A percentile compares a stretch with the other conserved stretches of the same genome.
phyloP scores from a whole-genome alignment of 305 asterid species.

The Fraxinus latifolia region DNA sequence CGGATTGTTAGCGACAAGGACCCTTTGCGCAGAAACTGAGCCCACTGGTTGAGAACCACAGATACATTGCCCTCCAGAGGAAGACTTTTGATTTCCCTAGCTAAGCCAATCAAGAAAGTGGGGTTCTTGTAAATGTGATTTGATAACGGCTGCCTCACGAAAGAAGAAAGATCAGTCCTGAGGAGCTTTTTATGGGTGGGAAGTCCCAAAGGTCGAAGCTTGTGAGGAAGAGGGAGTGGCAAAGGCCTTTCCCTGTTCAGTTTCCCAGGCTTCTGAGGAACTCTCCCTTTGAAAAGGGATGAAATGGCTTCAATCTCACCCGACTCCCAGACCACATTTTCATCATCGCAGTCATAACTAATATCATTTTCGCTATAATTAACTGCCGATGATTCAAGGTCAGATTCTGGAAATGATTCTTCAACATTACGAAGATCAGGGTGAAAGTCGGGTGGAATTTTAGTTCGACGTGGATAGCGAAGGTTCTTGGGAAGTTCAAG shows the following conservation, averaged over 20 bases:
- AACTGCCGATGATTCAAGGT: slow-evolving; percentile 13
- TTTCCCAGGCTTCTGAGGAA: slow-evolving; percentile 84
- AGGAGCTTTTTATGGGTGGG: slow-evolving; percentile 57
- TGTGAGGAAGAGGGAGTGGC: slow-evolving; percentile 76
- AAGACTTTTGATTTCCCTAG: slow-evolving; percentile 63
- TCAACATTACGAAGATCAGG: slow-evolving; percentile 34
- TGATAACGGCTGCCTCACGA: slow-evolving; percentile 48
- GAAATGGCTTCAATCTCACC: slow-evolving; percentile 89
- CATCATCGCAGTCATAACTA: slow-evolving; percentile 21
- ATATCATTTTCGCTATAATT: slow-evolving; percentile 26
- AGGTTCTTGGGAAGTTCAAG: slow-evolving; percentile 57
- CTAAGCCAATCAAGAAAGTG: slow-evolving; percentile 74
- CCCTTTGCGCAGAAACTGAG: slow-evolving; percentile 77
- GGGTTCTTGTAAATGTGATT: slow-evolving; percentile 78
- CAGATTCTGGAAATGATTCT: slow-evolving; percentile 20
- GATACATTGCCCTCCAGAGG: slow-evolving; percentile 58
- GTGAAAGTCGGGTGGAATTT: slow-evolving; percentile 54
- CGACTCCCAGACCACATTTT: slow-evolving; percentile 49
- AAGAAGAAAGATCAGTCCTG: slow-evolving; percentile 38
- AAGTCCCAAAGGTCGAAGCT: slow-evolving; percentile 62
- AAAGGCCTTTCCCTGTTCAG: slow-evolving; percentile 55
- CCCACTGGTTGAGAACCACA: slow-evolving; percentile 59
- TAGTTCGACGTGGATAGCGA: slow-evolving; percentile 54
- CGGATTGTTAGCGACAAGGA: slow-evolving; percentile 74
- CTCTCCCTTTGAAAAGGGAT: slow-evolving; percentile 75